Conservation (phyloP, 306 rosid genomes). For the Cicer pinnatifidum region DNA sequence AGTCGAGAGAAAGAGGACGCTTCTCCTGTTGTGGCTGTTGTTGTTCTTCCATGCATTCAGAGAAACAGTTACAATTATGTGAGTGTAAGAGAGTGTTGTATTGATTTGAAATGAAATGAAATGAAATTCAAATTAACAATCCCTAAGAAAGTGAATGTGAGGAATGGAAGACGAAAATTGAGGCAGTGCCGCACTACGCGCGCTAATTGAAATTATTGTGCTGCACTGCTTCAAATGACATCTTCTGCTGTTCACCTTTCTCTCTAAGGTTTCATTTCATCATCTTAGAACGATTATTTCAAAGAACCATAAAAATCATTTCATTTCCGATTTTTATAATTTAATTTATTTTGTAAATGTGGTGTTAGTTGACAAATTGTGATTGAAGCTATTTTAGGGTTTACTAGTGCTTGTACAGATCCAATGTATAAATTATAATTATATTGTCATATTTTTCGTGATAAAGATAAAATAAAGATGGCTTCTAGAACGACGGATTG, state of each 20-base stretch:
- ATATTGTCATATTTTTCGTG: no score
- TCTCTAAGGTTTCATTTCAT: neutral
- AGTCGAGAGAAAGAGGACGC: constrained; percentile 28
- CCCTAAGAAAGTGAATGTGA: neutral
- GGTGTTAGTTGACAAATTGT: no score
- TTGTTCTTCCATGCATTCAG: constrained; percentile 37
- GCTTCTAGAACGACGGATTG: no score
- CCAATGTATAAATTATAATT: no score
- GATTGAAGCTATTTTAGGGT: no score
- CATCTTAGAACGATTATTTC: neutral
- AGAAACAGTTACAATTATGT: neutral
- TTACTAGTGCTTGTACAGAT: no score
- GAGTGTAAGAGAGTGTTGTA: neutral
- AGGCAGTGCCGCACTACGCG: constrained; percentile 26
- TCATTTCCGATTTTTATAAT: no score
- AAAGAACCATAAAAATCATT: no score
- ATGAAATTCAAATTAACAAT: neutral
- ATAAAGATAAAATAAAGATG: no score
- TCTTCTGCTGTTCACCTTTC: neutral
- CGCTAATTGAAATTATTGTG: neutral
- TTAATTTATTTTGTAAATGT: no score
- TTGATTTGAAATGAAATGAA: no score
- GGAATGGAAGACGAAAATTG: constrained; percentile 8
- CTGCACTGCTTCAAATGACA: neutral
- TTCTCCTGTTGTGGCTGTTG: neutral